Evolutionary conservation across 129 eudicot species (phyloP).

Genomic region (Flaveria robusta): DNA sequence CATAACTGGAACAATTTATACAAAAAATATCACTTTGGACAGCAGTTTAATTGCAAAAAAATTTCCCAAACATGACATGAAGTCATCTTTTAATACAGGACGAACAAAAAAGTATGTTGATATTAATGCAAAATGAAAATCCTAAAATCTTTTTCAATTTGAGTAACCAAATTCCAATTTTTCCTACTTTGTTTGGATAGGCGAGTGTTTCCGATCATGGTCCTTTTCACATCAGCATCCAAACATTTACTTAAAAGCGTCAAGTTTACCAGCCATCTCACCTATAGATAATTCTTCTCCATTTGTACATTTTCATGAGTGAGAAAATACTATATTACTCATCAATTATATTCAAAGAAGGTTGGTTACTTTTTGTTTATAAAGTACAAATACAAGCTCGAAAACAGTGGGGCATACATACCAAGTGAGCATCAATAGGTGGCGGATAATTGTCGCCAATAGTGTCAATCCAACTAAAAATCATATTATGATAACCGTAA

Average conservation of each 20-base stretch:
- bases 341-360: background rate
- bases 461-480: conserved; percentile 99
- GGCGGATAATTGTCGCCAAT: conserved; percentile 96
- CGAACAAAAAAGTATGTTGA: background rate
- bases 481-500: conserved; percentile 99
- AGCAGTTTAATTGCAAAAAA: background rate
- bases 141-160: background rate
- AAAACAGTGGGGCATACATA: conserved; percentile 25
- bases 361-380: background rate
- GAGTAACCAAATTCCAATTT: background rate
- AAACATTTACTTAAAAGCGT: background rate
- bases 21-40: background rate
- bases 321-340: background rate
- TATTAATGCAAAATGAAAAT: background rate
- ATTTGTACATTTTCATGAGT: background rate
- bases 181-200: background rate
- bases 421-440: conserved; percentile 99
- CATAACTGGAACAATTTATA: background rate
- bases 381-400: background rate
- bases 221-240: background rate
- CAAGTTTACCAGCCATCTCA: background rate
- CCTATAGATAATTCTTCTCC: background rate
- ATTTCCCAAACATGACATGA: background rate
- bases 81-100: background rate
- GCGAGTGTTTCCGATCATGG: background rate